Base-by-base conservation (phyloP, 2,329 filamentous ascomycete species). In the Zasmidium angulare region DNA sequence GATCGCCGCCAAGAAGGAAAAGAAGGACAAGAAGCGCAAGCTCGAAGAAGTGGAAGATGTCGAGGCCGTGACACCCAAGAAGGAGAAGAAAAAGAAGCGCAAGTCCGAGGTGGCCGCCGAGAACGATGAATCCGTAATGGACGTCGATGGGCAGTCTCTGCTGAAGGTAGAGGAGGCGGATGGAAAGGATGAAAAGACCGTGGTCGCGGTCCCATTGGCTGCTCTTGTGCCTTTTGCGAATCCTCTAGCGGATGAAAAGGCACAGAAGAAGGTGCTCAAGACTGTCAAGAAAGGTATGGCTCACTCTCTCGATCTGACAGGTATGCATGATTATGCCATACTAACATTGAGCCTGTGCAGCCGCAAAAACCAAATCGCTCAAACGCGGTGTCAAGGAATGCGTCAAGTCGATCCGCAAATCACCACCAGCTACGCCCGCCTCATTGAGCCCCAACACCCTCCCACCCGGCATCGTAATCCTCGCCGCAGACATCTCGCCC, bases 371-470 rank as follows among this genome's bases (percentile, higher is more conserved):
- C 80, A 96, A 96, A 81, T 90, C 91, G 60, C 89, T 99, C 74
- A 96, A 96, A 82, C 93, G 95, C 74, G 95, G 95, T 74, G 95
- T 99, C 67, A 99, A 99, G 80, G 95, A 99, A 81, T 93, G 96
- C 74, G 93, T 98, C 81, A 99, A 99, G 82, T 89, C 93, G 31
- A 90, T 99, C 70, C 92, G 95, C 81, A 98, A 98, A 82, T 93
- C 91, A 14, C 84, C 90, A 59, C 36, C 36, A 10, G 84, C 86
- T n/a, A 84, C 86, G 61, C 83, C 85, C 66, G 81, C 85, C 72
- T 81, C 84, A 54, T 76, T 84, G 50, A 66, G 71, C 56, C 65
- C 72, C 19, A 82, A 87, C 71, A 60, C 60, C 12, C 64, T 69
- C 1, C 87, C 90, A 48, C 84, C 87, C 67, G 84, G 81, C 63